Percentiles rank a stretch among this genome's conserved stretches.
These are phyloP conservation scores for Aspergillus brasiliensis DNA, from an alignment of 2,329 filamentous ascomycete genomes.

Conservation along the genomic window DNA sequence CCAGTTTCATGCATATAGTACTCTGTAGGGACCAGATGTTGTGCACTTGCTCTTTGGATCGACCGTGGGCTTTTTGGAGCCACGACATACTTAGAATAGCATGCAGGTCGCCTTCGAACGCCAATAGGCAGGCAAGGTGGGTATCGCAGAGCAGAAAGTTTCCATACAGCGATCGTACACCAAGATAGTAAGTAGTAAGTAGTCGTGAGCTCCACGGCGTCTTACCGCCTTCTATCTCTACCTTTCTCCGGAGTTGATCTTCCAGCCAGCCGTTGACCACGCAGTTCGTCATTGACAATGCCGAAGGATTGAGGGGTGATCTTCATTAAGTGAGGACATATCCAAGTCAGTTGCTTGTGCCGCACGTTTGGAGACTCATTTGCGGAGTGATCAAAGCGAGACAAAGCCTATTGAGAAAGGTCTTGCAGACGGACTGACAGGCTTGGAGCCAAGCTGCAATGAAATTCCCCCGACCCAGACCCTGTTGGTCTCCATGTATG, in stretches of 20 bases:
- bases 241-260: conserved; percentile 3
- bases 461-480: conserved; percentile 15
- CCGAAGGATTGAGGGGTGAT: neutral
- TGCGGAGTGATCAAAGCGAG: neutral
- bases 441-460: conserved; percentile 8
- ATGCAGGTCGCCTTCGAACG: neutral
- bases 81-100: neutral
- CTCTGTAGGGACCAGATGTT: neutral
- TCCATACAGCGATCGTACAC: neutral
- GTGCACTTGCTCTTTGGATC: neutral
- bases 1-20: neutral
- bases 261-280: neutral
- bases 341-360: neutral
- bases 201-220: neutral
- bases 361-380: neutral
- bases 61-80: neutral
- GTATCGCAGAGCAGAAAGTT: neutral
- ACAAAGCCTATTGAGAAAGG: neutral
- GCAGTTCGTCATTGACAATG: neutral
- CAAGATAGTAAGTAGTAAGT: neutral
- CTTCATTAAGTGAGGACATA: neutral
- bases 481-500: conserved; percentile 18
- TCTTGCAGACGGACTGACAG: neutral
- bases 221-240: neutral
- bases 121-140: neutral